Evolutionary conservation across 2,329 filamentous ascomycete species (phyloP).

Genomic region (Graphiopsis chlorocephala): DNA sequence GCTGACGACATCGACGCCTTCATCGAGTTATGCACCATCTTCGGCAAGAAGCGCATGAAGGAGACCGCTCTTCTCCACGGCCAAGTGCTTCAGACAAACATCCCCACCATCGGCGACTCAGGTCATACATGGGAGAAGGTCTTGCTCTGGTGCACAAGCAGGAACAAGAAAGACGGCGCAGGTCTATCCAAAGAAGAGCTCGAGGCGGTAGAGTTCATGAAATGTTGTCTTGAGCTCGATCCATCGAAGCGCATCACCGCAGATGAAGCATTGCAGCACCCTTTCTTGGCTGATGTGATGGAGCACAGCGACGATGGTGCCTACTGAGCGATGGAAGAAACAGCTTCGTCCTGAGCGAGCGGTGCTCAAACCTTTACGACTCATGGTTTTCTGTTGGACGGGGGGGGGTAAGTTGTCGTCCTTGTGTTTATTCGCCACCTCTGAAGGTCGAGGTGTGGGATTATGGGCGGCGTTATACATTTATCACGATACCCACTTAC

Average conservation of each 20-base stretch:
- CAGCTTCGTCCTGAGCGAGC: background rate
- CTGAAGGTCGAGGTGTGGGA: background rate
- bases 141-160: conserved; percentile 88
- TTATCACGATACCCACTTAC: conserved; percentile 15
- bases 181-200: conserved; percentile 66
- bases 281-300: conserved; percentile 49
- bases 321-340: background rate
- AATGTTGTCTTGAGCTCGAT: conserved; percentile 72
- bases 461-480: conserved; percentile 1
- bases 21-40: conserved; percentile 95
- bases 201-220: conserved; percentile 69
- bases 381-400: background rate
- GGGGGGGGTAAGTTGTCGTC: background rate
- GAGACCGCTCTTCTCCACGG: conserved; percentile 79
- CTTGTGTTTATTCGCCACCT: background rate
- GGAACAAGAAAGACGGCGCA: conserved; percentile 54
- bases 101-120: conserved; percentile 81
- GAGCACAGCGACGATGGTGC: conserved; percentile 4
- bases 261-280: conserved; percentile 68
- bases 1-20: conserved; percentile 97
- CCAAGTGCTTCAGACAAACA: conserved; percentile 85
- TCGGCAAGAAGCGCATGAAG: conserved; percentile 82
- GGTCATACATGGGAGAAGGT: conserved; percentile 92
- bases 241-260: conserved; percentile 72
- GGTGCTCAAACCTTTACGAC: background rate